Evolutionary conservation across 2,329 filamentous ascomycete species (phyloP).

Genomic region (Aspergillus unguis): DNA sequence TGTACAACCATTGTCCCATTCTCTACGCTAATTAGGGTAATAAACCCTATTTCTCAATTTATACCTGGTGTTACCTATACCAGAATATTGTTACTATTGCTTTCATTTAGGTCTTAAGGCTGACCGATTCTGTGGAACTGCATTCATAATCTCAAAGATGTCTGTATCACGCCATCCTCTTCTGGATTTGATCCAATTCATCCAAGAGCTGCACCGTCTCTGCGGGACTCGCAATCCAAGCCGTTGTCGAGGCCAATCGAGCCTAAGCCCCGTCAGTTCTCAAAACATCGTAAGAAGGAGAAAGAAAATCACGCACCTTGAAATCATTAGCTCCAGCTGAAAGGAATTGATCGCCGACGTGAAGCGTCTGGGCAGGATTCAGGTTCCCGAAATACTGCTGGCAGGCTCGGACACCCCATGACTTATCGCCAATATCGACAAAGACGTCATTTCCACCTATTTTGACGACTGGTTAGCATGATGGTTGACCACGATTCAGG

Average conservation of each 20-base stretch:
- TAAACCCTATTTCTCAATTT: no score
- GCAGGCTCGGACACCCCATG: slow-evolving; percentile 88
- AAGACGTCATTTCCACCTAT: slow-evolving; percentile 88
- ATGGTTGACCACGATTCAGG: neutral
- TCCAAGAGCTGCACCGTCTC: slow-evolving; percentile 90
- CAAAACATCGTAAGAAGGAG: no score
- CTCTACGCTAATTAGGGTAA: no score
- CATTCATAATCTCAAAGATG: no score
- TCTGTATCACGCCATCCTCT: neutral
- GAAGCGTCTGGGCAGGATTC: slow-evolving; percentile 73
- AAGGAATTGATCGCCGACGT: slow-evolving; percentile 94
- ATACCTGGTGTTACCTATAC: no score
- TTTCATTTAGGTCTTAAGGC: no score
- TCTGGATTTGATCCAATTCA: slow-evolving; percentile 59
- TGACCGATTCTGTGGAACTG: no score
- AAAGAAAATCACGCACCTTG: slow-evolving; percentile 55
- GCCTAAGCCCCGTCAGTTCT: no score
- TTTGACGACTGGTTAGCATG: neutral
- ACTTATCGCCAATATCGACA: slow-evolving; percentile 97
- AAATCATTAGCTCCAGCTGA: slow-evolving; percentile 96
- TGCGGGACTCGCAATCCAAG: slow-evolving; percentile 89
- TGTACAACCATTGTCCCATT: no score
- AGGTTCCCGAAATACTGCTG: slow-evolving; percentile 84
- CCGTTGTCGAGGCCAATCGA: slow-evolving; percentile 84
- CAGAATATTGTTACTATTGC: no score